Base-by-base conservation (phyloP, 1,284 basidiomycete species). In the Boletus sp. region DNA sequence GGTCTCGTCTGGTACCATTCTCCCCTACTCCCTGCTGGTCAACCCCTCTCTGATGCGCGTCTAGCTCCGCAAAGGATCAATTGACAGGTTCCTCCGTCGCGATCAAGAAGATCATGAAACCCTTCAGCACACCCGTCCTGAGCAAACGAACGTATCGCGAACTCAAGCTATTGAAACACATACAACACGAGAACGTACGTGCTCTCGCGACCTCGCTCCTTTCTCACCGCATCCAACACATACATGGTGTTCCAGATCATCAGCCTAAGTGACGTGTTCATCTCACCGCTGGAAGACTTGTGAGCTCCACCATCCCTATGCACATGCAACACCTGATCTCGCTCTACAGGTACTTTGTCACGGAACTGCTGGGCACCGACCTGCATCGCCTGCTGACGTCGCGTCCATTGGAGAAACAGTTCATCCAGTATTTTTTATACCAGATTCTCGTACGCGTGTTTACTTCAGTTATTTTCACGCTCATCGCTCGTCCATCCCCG, bases 101-200 rank as follows among this genome's bases (percentile, higher is more conserved):
- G 60, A 94, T 97, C 74, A 97, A 97, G 80, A 97, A 96, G 82
- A 96, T 97, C 72, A 95, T 94, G 93, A 95, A 95, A 69, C 93
- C 93, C 8, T 95, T 96, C 71, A 92, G 89, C 66, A 97, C 96
- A 10, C 94, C 95, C 10, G 96, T 99, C n/a, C 78, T 99, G 59
- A 88, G 84, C 71, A 99, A 99, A 75, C 80, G 95, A 57, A 99
- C 96, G 8, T 99, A 99, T 72, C 83, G 95, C 59, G 95, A 99
- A 72, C 82, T 99, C 63, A 99, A 99, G 74, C 79, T 99, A 38
- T 80, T 99, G 67, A 99, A 99, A 73, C 95, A 99, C 71, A 92
- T 99, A 62, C 88, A 95, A 61, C 95, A 99, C 69, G 95, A 99
- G 73, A 99, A 99, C 71, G 93, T 92, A 47, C 36, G 78, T 62